Evolutionary conservation across 768 basidiomycete species (phyloP), one percentile per base, ranked within the genome.

Genomic region (Boletellus ananas): DNA sequence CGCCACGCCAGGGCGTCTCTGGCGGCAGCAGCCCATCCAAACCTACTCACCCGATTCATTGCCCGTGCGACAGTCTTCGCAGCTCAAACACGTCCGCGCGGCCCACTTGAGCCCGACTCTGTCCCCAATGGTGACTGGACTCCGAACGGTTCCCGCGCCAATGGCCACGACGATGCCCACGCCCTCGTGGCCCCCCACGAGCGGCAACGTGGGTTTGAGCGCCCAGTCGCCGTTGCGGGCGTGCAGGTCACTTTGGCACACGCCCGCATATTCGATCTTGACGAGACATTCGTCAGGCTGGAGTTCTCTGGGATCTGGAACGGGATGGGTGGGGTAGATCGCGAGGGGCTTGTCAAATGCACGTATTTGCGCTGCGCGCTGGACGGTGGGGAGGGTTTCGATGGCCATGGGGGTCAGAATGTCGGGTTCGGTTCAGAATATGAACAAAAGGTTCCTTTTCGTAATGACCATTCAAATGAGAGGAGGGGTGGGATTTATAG

Each of bases 141-240:
- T 67, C 3, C 58, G 54, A 10, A 45, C 17, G 1, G 70, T 69
- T 45, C 69, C 58, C 8, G 69, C 58, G 20, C 66, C 75, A 34
- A 79, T 73, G 16, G 74, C 76, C 17, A 76, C 72, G 50, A 79
- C 57, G 35, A 50, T 57, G 21, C 77, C 77, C 3, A 71, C 73
- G n/a, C 77, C 76, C 52, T 78, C 76, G 58, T 77, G 77, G 0
- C 77, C 75, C 1, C 72, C 74, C 20, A 75, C 58, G 51, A 57
- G 29, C 59, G 63, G 42, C 66, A 76, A 69, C 6, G 52, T 53
- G 7, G 58, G 63, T 12, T 51, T 52, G 17, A n/a, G 8, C 0
- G 13, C 0, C 58, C 74, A 78, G 47, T 77, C 75, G 7, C 72
- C 76, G 18, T 66, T 55, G 49, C 63, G 67, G 23, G 58, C 67